Percentiles rank a stretch among this genome's conserved stretches.
Evolutionary conservation across 1,139 yeast species (phyloP).

Genomic region (Candida sp.): DNA sequence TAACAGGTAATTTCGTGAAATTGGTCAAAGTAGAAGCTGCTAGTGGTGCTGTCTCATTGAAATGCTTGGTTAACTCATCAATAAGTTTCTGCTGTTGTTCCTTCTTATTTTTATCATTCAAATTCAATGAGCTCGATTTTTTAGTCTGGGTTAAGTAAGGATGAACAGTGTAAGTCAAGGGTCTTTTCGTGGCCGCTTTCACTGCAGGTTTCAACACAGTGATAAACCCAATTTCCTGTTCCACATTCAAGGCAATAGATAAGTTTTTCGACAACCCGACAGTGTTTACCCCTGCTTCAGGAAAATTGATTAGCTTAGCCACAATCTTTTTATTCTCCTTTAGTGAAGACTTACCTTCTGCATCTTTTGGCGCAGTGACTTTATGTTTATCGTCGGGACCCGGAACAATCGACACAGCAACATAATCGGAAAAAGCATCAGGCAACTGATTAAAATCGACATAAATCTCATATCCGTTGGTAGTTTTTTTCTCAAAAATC

Average conservation of each 20-base stretch:
- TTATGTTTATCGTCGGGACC: conserved; percentile 42
- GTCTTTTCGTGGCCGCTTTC: conserved; percentile 34
- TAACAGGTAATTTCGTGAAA: conserved; percentile 46
- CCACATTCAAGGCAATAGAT: conserved; percentile 57
- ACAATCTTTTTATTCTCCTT: conserved; percentile 45
- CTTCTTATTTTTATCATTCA: conserved; percentile 25
- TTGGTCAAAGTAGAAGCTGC: conserved; percentile 42
- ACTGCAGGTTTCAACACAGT: conserved; percentile 52
- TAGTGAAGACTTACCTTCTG: conserved; percentile 10
- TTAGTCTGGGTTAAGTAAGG: conserved; percentile 51
- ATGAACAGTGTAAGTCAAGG: conserved; percentile 46
- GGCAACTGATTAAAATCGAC: conserved; percentile 36
- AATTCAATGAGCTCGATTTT: conserved; percentile 22
- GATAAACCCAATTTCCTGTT: conserved; percentile 49
- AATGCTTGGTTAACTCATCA: conserved; percentile 11
- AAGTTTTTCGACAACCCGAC: conserved; percentile 57
- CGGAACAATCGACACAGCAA: conserved; percentile 55
- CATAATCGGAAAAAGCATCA: conserved; percentile 36
- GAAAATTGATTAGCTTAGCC: conserved; percentile 48
- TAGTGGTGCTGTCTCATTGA: conserved; percentile 5
- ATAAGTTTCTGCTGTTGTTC: conserved; percentile 20
- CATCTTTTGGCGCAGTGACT: conserved; percentile 10
- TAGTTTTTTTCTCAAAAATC: conserved; percentile 19
- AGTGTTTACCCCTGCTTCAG: conserved; percentile 36
- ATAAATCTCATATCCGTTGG: conserved; percentile 37